phyloP scores from a whole-genome alignment of 352 stramenopile genomes.

The Pythium vanterpoolii region DNA sequence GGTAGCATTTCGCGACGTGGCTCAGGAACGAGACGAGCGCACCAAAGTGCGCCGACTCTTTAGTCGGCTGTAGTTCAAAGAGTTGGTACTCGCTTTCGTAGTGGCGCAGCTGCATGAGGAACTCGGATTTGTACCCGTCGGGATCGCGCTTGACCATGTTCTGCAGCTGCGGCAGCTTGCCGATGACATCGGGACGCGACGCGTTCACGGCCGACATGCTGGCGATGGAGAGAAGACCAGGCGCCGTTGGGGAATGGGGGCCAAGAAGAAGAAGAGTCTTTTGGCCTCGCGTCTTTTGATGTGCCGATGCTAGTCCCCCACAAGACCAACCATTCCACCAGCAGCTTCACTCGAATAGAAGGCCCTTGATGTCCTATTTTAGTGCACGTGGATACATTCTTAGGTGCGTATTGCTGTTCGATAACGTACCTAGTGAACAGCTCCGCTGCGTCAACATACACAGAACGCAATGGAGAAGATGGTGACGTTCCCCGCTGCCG shows the following conservation, averaged over 20 bases:
- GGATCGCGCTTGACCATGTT: slow-evolving; percentile 99
- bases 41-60: slow-evolving; percentile 91
- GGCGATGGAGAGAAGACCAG: background rate
- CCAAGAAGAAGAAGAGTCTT: background rate
- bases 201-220: slow-evolving; percentile 67
- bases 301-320: slow-evolving; percentile 4
- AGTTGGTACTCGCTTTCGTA: slow-evolving; percentile 96
- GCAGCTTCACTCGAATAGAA: slow-evolving; percentile 16
- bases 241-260: background rate
- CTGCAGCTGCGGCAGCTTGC: slow-evolving; percentile 95
- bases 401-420: slow-evolving; percentile 18
- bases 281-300: slow-evolving; percentile 19
- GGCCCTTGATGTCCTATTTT: background rate
- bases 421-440: slow-evolving; percentile 19
- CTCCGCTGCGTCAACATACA: slow-evolving; percentile 16
- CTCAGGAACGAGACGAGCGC: slow-evolving; percentile 97
- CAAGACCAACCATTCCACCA: slow-evolving; percentile 28
- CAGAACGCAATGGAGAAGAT: slow-evolving; percentile 7
- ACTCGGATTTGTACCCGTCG: slow-evolving; percentile 95
- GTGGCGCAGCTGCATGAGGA: slow-evolving; percentile 95
- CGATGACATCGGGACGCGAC: slow-evolving; percentile 82
- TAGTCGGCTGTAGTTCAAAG: slow-evolving; percentile 90
- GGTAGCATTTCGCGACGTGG: slow-evolving; percentile 90
- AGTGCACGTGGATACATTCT: background rate
- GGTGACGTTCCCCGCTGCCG: slow-evolving; percentile 48